These are phyloP conservation scores for Daldinia sp. DNA, from an alignment of 2,329 filamentous ascomycete species.

Conservation along the genomic window DNA sequence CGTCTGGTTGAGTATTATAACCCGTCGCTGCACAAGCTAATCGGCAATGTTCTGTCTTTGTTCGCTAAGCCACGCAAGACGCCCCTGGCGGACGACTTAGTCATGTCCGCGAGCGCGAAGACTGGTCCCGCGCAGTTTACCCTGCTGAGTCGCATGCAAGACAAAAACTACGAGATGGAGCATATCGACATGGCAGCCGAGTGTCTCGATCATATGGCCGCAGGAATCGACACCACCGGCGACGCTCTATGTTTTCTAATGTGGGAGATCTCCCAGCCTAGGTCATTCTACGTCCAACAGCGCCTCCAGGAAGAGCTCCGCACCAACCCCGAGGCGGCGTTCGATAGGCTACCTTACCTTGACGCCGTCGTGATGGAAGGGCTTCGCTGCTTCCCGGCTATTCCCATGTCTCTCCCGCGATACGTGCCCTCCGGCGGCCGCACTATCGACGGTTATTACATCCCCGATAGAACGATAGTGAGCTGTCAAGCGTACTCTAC, in stretches of 20 bases:
- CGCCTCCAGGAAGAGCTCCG: slow-evolving; percentile 65
- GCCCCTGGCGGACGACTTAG: slow-evolving; percentile 70
- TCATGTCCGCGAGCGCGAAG: slow-evolving; percentile 63
- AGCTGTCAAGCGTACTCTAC: slow-evolving; percentile 72
- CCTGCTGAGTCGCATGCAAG: slow-evolving; percentile 68
- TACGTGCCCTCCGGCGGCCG: slow-evolving; percentile 67
- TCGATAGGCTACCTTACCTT: slow-evolving; percentile 68
- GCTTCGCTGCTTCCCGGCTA: slow-evolving; percentile 71
- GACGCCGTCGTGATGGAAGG: slow-evolving; percentile 74
- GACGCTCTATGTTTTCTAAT: slow-evolving; percentile 78
- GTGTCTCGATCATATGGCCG: slow-evolving; percentile 78
- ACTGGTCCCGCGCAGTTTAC: slow-evolving; percentile 65
- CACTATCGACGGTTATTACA: slow-evolving; percentile 65
- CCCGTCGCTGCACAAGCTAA: slow-evolving; percentile 63
- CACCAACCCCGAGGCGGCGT: slow-evolving; percentile 53
- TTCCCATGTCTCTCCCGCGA: slow-evolving; percentile 75
- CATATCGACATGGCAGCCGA: slow-evolving; percentile 72
- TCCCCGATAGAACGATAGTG: slow-evolving; percentile 68
- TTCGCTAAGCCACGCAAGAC: slow-evolving; percentile 68
- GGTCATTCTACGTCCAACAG: slow-evolving; percentile 64
- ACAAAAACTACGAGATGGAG: slow-evolving; percentile 63
- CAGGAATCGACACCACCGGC: slow-evolving; percentile 78
- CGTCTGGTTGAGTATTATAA: slow-evolving; percentile 70
- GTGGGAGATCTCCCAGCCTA: slow-evolving; percentile 75
- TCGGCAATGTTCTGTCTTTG: slow-evolving; percentile 60